phyloP scores from a whole-genome alignment of 306 rosid genomes.

The Rubus parviflorus region DNA sequence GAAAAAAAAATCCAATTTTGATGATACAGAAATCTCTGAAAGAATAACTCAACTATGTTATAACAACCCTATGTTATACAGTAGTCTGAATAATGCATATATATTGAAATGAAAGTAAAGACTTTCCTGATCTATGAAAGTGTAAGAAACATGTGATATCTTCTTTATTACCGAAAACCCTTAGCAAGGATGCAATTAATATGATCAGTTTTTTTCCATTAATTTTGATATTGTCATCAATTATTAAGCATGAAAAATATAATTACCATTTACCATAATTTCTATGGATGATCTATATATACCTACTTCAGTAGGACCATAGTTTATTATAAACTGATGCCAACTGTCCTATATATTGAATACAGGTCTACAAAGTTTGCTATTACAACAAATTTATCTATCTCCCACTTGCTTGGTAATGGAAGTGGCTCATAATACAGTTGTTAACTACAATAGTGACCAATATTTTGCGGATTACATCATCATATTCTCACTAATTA shows the following conservation, averaged over 20 bases:
- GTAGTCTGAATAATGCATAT: neutral
- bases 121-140: neutral
- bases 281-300: neutral
- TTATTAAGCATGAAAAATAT: no score
- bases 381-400: no score
- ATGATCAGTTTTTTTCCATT: no score
- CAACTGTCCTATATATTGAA: neutral
- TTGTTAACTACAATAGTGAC: no score
- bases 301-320: neutral
- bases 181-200: neutral
- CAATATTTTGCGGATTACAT: no score
- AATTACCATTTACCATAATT: neutral
- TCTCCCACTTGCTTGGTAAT: no score
- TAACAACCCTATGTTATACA: neutral
- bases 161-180: neutral
- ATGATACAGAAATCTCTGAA: neutral
- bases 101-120: neutral
- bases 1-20: constrained; percentile 7
- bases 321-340: neutral
- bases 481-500: no score
- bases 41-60: neutral
- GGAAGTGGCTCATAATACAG: no score
- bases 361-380: neutral
- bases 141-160: neutral
- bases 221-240: neutral